Percentiles rank a stretch among this genome's conserved stretches.
Evolutionary conservation across 2,329 filamentous ascomycete species (phyloP).

Genomic region (Didymosphaeria variabile): DNA sequence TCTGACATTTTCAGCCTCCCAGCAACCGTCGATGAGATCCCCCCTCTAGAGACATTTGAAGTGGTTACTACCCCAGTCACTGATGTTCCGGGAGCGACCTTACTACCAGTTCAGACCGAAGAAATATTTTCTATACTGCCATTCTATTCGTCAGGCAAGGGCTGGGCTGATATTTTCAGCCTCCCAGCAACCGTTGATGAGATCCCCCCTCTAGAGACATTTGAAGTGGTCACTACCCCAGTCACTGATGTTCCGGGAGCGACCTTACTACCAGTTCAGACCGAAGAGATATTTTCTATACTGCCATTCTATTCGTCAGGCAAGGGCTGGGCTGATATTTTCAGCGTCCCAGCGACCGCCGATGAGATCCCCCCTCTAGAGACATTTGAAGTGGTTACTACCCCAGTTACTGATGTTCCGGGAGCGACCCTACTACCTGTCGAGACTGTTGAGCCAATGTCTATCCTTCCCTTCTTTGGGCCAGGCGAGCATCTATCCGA

Average conservation of each 20-base stretch:
- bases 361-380: neutral
- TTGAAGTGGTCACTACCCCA: neutral
- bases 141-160: neutral
- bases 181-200: neutral
- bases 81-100: neutral
- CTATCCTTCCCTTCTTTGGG: conserved; percentile 1
- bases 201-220: neutral
- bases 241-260: neutral
- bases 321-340: neutral
- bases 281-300: neutral
- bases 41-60: neutral
- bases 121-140: neutral
- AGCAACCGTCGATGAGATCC: neutral
- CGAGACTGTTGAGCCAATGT: neutral
- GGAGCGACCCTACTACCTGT: neutral
- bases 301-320: no score
- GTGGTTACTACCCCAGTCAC: neutral
- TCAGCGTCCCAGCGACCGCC: neutral
- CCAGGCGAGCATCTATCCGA: conserved; percentile 14
- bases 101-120: neutral
- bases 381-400: neutral
- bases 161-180: neutral
- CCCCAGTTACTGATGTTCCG: neutral
- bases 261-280: neutral
- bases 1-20: neutral